Evolutionary conservation across 805 yeast species (phyloP), one percentile per base, ranked within the genome.

Genomic region (Candida palmyrensis): DNA sequence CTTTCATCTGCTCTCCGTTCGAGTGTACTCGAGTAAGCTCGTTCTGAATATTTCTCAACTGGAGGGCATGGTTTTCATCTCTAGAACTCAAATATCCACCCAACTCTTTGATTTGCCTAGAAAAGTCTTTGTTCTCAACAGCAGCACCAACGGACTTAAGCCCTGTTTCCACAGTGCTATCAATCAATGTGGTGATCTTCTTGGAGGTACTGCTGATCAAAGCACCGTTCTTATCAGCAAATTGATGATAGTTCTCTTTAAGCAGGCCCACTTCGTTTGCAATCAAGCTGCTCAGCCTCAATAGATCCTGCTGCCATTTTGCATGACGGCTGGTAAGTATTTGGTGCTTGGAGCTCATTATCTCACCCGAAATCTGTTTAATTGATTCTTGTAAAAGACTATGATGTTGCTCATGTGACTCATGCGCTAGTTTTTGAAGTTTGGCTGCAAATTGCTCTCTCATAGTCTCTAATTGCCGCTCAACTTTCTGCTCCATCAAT

Each of bases 31-130:
- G 18, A 7, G 14, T 17, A 7, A 31, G 13, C 12, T 13, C 21
- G 14, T 31, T 31, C 9, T 31, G 27, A 5, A 24, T 18, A 24
- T 31, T 31, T 24, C 34, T 5, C 10, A 31, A 25, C 11, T 15
- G 18, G 4, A 31, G 29, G 8, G 12, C n/a, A 6, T 9, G 13
- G 6, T 24, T 12, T 18, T 31, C 34, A 24, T 16, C 19, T 12
- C 10, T 24, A 21, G 9, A 9, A 21, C 23, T 21, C 11, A 11
- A 9, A 21, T 9, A 21, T 21, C 11, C 10, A 11, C 11, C 23
- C 9, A 21, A 11, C n/a, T n/a, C n/a, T n/a, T n/a, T n/a, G n/a
- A n/a, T n/a, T n/a, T n/a, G n/a, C n/a, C n/a, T n/a, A n/a, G n/a
- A n/a, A n/a, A n/a, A n/a, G n/a, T n/a, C n/a, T n/a, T n/a, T n/a